Evolutionary conservation across 2,329 filamentous ascomycete species (phyloP), one percentile per base, ranked within the genome.

Genomic region (Decorospora gaudefroyi): DNA sequence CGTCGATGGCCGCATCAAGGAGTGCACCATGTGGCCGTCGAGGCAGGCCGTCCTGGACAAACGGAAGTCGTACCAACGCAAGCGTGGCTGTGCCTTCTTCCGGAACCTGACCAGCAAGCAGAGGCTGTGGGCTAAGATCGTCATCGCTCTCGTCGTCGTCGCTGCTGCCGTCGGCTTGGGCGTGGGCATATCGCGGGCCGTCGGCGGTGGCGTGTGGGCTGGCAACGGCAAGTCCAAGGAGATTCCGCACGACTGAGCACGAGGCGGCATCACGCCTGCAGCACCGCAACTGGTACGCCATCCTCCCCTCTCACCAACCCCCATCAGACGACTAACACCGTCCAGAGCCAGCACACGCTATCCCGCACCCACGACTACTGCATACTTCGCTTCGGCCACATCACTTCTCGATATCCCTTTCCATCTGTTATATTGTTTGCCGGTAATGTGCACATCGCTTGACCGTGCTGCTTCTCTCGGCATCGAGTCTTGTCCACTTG

Each of bases 11-110:
- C 60, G 68, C 39, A 55, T 61, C 53, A 75, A 76, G 59, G 76
- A 78, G 48, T 77, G 74, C 70, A 73, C 70, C 52, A 77, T 78
- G 74, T 78, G 76, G 76, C 76, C 76, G 6, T 73, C 74, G 28
- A 71, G 71, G 53, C 70, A 75, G 60, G 74, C 74, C 21, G 69
- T 78, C 43, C 65, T 72, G 55, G 69, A 74, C 53, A 71, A 70
- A 59, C 67, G 69, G 43, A 68, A 67, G 59, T 55, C 53, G 27
- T 66, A 68, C 57, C 68, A 73, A 62, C 61, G 69, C 31, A 60
- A 59, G 33, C 65, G 63, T 34, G 69, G 69, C 51, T 74, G 69
- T 55, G 68, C 66, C 33, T 65, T 67, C 27, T 75, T 75, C 70
- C 59, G 62, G 35, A 62, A 59, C 46, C 53, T 75, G 55, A 71